Base-by-base conservation (phyloP, 352 stramenopile genomes). In the Phytophthora macrochlamydospora region DNA sequence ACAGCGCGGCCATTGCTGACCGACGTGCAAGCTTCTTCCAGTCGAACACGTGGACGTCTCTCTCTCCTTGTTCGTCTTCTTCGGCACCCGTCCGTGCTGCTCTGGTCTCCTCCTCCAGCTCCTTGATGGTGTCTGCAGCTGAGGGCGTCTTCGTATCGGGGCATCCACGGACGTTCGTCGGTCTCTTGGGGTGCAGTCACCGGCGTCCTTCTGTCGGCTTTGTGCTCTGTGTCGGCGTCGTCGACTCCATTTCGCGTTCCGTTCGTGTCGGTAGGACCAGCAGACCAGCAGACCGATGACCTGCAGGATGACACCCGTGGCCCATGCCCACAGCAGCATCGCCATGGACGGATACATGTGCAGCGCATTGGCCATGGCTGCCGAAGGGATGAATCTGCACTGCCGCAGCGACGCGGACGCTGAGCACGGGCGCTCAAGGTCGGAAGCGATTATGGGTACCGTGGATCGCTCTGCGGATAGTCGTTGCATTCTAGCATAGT, bases 261-360 rank as follows among this genome's bases (percentile, higher is more conserved):
- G 40, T 30, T 71, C 52, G 57, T 68, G 30, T 13, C 57, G 50
- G 65, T 59, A 67, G 4, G 63, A 13, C 71, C 71, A 75, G 44
- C 62, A 75, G n/a, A 57, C 57, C 30, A 81, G 13, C 30, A 73
- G 45, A 6, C 24, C 51, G n/a, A 75, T 64, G 33, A 87, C 60
- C 46, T 84, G 75, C 30, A 69, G 45, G 24, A 74, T 59, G n/a
- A 81, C 37, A 18, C 60, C 58, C 0, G 59, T 59, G 3, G 4
- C 35, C 63, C 68, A 83, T 30, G 77, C 7, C 64, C 66, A 71
- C 28, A 74, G 61, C 45, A 85, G 56, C 43, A 71, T 57, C 46
- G 61, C 57, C 33, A 65, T 28, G 3, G 76, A 70, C 38, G 79
- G 79, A 43, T 82, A 87, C 66, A 87, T 56, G 42, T 83, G 76